A percentile compares a stretch with the other conserved stretches of the same genome.
phyloP scores from a whole-genome alignment of 305 asterid genomes.

The Solanum hybrid region DNA sequence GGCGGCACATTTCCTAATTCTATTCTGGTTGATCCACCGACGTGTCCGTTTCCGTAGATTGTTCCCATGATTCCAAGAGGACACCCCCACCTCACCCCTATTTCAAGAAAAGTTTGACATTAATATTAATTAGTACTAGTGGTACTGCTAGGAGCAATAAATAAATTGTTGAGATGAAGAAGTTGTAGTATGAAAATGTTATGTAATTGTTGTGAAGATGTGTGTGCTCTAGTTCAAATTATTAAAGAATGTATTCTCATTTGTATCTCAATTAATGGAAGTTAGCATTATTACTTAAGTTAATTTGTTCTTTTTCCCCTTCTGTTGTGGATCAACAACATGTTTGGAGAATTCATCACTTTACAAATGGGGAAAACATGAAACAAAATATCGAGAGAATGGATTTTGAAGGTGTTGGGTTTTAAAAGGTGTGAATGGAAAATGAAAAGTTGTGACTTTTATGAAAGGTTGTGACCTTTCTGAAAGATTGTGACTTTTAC shows the following conservation, averaged over 20 bases:
- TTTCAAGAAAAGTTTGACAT: constrained; percentile 3
- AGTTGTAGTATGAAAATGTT: background rate
- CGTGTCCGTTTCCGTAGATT: background rate
- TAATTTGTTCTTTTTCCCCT: background rate
- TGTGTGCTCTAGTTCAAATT: background rate
- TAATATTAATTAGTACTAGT: background rate
- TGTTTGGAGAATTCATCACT: background rate
- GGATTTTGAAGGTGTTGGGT: background rate
- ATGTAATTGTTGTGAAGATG: background rate
- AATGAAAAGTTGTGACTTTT: too few species aligned
- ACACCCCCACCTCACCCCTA: background rate
- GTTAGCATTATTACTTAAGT: background rate
- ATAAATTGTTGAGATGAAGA: background rate
- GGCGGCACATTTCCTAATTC: too few species aligned
- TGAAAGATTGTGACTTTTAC: too few species aligned
- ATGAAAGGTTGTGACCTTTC: too few species aligned
- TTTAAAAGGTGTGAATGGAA: too few species aligned
- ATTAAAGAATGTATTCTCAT: constrained; percentile 11
- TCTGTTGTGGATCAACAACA: background rate
- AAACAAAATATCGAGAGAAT: background rate
- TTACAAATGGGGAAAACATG: background rate
- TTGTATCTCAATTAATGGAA: constrained; percentile 7
- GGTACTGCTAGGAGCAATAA: background rate
- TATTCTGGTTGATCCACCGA: background rate
- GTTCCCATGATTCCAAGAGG: background rate